Evolutionary conservation across 495 filamentous ascomycete species (phyloP).

Genomic region (Penicillium ochrochloron): DNA sequence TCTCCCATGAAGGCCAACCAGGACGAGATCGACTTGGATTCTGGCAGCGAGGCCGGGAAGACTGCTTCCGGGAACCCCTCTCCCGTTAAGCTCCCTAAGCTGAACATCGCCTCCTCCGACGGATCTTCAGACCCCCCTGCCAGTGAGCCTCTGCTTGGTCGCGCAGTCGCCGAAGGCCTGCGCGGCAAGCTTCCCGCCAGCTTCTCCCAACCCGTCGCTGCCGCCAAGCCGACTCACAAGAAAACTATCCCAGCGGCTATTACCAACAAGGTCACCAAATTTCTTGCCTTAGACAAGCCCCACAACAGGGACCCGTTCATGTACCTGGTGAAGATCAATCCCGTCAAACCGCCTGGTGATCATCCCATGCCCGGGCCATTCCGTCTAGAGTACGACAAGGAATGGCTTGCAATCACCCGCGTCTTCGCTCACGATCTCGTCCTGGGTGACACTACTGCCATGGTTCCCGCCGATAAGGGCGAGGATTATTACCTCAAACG

Average conservation of each 20-base stretch:
- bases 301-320: slow-evolving; percentile 73
- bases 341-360: slow-evolving; percentile 38
- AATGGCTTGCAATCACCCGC: slow-evolving; percentile 93
- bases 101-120: background rate
- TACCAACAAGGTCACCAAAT: slow-evolving; percentile 75
- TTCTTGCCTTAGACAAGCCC: slow-evolving; percentile 90
- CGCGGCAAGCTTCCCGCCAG: slow-evolving; percentile 69
- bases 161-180: slow-evolving; percentile 58
- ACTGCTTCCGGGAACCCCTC: background rate
- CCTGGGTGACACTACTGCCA: slow-evolving; percentile 59
- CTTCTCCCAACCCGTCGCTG: slow-evolving; percentile 48
- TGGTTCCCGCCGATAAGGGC: slow-evolving; percentile 58
- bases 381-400: slow-evolving; percentile 79
- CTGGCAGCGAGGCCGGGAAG: slow-evolving; percentile 53
- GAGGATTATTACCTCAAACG: slow-evolving; percentile 62
- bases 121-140: background rate
- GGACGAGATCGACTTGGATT: slow-evolving; percentile 58
- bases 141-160: slow-evolving; percentile 8
- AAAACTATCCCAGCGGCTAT: slow-evolving; percentile 56
- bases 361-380: slow-evolving; percentile 17
- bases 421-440: slow-evolving; percentile 67
- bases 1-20: background rate
- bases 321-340: slow-evolving; percentile 67
- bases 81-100: background rate
- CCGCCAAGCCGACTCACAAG: slow-evolving; percentile 38